These are phyloP conservation scores for Jimgerdemannia flammicorona DNA, from an alignment of 192 early-diverging fungal genomes.

Conservation along the genomic window DNA sequence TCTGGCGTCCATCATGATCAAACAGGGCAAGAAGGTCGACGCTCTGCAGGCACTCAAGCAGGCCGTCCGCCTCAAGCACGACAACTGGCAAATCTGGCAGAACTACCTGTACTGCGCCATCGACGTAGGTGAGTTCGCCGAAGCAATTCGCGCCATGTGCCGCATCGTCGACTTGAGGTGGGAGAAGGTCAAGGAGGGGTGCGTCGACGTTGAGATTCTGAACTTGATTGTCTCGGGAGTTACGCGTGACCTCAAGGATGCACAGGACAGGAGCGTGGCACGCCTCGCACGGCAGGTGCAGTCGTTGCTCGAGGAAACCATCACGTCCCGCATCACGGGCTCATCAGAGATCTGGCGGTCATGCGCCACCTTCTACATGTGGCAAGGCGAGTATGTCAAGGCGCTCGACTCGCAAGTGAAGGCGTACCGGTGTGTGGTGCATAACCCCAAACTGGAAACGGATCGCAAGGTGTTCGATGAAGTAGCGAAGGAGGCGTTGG, in stretches of 20 bases:
- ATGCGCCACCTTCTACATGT: slow-evolving; percentile 73
- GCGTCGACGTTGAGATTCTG: slow-evolving; percentile 82
- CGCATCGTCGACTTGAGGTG: slow-evolving; percentile 74
- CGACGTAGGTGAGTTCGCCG: slow-evolving; percentile 74
- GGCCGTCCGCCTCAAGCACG: slow-evolving; percentile 73
- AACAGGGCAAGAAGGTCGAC: slow-evolving; percentile 63
- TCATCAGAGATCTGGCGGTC: slow-evolving; percentile 72
- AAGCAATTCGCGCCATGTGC: slow-evolving; percentile 83
- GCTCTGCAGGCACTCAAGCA: slow-evolving; percentile 81
- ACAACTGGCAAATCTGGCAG: slow-evolving; percentile 91
- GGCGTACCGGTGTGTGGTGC: slow-evolving; percentile 77
- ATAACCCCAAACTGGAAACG: slow-evolving; percentile 72
- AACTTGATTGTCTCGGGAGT: slow-evolving; percentile 66
- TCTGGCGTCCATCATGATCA: slow-evolving; percentile 80
- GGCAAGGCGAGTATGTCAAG: slow-evolving; percentile 54
- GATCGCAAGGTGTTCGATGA: slow-evolving; percentile 67
- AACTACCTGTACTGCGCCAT: slow-evolving; percentile 82
- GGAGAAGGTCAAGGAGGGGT: slow-evolving; percentile 62
- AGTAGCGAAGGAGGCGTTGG: slow-evolving; percentile 64
- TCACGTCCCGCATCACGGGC: slow-evolving; percentile 72
- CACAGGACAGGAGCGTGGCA: slow-evolving; percentile 42
- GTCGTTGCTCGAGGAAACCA: slow-evolving; percentile 60
- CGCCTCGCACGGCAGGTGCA: slow-evolving; percentile 51
- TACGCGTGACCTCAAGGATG: slow-evolving; percentile 52
- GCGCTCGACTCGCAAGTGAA: slow-evolving; percentile 81